Evolutionary conservation across 2,329 filamentous ascomycete species (phyloP).

Genomic region (Canariomyces notabilis): DNA sequence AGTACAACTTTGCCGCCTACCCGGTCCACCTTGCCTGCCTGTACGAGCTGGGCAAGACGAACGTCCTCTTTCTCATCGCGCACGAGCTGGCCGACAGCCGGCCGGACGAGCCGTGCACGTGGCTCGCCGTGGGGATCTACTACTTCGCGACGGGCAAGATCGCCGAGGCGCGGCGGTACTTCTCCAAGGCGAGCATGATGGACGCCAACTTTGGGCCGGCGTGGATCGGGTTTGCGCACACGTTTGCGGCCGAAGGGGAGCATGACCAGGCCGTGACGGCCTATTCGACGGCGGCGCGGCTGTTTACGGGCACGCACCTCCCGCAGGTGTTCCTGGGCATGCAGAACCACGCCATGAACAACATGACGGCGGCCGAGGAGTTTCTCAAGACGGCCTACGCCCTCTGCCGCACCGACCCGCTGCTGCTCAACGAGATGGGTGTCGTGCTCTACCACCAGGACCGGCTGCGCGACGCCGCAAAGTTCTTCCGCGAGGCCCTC

Average conservation of each 20-base stretch:
- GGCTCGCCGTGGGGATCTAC: slow-evolving; percentile 92
- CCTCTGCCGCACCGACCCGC: slow-evolving; percentile 76
- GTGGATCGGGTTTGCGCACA: slow-evolving; percentile 98
- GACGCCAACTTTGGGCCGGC: slow-evolving; percentile 95
- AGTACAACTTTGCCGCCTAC: slow-evolving; percentile 84
- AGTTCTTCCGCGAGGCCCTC: slow-evolving; percentile 73
- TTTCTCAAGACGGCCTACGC: slow-evolving; percentile 87
- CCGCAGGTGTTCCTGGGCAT: slow-evolving; percentile 95
- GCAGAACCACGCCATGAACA: slow-evolving; percentile 96
- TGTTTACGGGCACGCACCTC: slow-evolving; percentile 95
- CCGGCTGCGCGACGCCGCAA: slow-evolving; percentile 67
- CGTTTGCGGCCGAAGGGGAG: slow-evolving; percentile 94
- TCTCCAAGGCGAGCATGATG: slow-evolving; percentile 96
- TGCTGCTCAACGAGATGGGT: slow-evolving; percentile 92
- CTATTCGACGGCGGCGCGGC: slow-evolving; percentile 86
- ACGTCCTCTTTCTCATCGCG: slow-evolving; percentile 82
- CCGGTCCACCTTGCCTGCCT: slow-evolving; percentile 89
- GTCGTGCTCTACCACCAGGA: slow-evolving; percentile 94
- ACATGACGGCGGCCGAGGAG: slow-evolving; percentile 88
- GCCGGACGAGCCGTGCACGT: slow-evolving; percentile 84
- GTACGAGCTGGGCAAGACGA: slow-evolving; percentile 80
- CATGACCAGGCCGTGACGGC: slow-evolving; percentile 98
- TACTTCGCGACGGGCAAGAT: slow-evolving; percentile 87
- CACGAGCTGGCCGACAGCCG: slow-evolving; percentile 91
- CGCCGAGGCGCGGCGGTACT: slow-evolving; percentile 89